Evolutionary conservation across 306 rosid genomes (phyloP).

Genomic region (Cucurbita maxima): DNA sequence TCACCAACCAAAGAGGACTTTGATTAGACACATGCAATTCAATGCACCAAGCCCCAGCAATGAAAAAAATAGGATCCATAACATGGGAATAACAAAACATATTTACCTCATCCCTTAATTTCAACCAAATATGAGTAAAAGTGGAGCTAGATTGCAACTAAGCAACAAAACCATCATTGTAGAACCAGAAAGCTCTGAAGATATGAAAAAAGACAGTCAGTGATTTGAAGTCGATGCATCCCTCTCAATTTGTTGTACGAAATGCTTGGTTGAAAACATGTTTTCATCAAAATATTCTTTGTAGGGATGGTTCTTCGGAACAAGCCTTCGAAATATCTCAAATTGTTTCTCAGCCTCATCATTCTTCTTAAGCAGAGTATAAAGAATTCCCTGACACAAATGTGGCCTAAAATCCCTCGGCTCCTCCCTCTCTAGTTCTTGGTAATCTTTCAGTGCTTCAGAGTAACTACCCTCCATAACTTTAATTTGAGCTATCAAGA

Average conservation of each 20-base stretch:
- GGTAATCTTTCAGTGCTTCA: conserved; percentile 59
- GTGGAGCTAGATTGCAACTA: not conserved
- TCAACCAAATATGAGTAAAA: not conserved
- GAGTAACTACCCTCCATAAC: conserved; percentile 52
- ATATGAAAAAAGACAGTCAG: conserved; percentile 11
- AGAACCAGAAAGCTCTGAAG: conserved; percentile 8
- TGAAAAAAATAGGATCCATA: not conserved
- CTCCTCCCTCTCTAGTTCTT: conserved; percentile 62
- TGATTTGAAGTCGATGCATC: conserved; percentile 23
- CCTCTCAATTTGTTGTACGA: conserved; percentile 27
- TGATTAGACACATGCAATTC: not conserved
- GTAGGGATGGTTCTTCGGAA: conserved; percentile 72
- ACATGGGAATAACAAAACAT: not conserved
- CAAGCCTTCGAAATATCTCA: conserved; percentile 49
- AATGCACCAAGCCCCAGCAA: not conserved
- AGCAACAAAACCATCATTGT: conserved; percentile 14
- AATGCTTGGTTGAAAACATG: conserved; percentile 46
- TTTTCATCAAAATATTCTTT: conserved; percentile 60
- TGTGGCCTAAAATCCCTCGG: conserved; percentile 85
- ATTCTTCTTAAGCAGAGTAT: conserved; percentile 46
- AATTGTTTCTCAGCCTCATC: conserved; percentile 78
- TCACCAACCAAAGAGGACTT: not conserved
- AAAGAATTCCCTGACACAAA: conserved; percentile 77
- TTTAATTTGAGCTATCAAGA: conserved; percentile 57
- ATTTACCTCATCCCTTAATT: not conserved